Evolutionary conservation across 2,329 filamentous ascomycete genomes (phyloP).

Genomic region (Paecilomyces niveus): DNA sequence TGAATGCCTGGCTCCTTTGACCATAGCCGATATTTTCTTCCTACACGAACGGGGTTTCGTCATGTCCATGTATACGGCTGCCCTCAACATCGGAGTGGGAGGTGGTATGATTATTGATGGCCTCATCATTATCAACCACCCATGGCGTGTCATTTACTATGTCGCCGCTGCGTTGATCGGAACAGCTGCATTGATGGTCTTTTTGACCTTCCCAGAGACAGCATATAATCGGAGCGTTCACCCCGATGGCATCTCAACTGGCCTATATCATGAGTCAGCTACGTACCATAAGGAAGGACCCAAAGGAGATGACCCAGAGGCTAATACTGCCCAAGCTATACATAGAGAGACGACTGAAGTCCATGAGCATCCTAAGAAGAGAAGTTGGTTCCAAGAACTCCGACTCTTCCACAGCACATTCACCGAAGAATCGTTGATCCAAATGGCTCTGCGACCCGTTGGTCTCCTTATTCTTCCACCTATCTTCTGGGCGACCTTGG

Average conservation of each 20-base stretch:
- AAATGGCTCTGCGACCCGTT: constrained; percentile 45
- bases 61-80: constrained; percentile 29
- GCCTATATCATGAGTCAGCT: not conserved
- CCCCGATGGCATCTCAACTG: not conserved
- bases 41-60: constrained; percentile 48
- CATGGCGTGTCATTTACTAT: constrained; percentile 30
- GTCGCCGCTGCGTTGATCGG: constrained; percentile 46
- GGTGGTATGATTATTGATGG: constrained; percentile 25
- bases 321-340: constrained; percentile 2
- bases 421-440: constrained; percentile 42
- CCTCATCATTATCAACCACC: constrained; percentile 22
- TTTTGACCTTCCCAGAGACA: constrained; percentile 52
- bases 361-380: constrained; percentile 8
- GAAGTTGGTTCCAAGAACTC: constrained; percentile 21
- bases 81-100: constrained; percentile 14
- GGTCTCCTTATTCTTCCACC: constrained; percentile 45
- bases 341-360: constrained; percentile 12
- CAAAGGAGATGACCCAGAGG: not conserved
- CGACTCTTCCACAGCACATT: constrained; percentile 28
- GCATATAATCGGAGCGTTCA: constrained; percentile 33
- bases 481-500: constrained; percentile 49
- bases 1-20: constrained; percentile 43
- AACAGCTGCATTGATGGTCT: constrained; percentile 39
- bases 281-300: not conserved
- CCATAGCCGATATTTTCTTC: constrained; percentile 52